Evolutionary conservation across 345 rosid genomes (phyloP).

Genomic region (Gynandropsis gynandra): DNA sequence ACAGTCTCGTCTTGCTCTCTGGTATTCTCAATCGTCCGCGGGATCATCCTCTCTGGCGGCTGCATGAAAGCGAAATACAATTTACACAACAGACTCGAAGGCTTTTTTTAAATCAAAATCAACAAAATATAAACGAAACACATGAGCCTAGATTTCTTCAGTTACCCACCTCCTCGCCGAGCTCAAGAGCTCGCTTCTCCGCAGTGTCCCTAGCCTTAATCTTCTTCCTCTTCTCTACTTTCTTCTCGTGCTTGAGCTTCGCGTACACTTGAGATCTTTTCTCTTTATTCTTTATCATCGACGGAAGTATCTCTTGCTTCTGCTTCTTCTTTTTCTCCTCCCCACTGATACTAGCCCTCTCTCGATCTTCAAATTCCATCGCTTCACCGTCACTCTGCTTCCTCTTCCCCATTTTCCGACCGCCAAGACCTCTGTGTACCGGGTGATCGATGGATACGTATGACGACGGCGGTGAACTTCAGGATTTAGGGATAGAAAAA

Average conservation of each 20-base stretch:
- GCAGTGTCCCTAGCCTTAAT: slow-evolving; percentile 67
- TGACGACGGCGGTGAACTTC: too few relatives aligned
- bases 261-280: slow-evolving; percentile 76
- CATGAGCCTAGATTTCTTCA: background rate
- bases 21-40: slow-evolving; percentile 88
- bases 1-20: slow-evolving; percentile 85
- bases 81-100: too few relatives aligned
- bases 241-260: slow-evolving; percentile 74
- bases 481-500: too few relatives aligned
- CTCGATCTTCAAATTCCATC: slow-evolving; percentile 21
- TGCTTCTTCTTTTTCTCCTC: slow-evolving; percentile 31
- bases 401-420: slow-evolving; percentile 44
- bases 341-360: slow-evolving; percentile 11
- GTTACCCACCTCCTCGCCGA: slow-evolving; percentile 75
- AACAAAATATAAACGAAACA: background rate
- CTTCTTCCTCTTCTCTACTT: slow-evolving; percentile 83
- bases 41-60: slow-evolving; percentile 64
- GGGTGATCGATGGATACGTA: too few relatives aligned
- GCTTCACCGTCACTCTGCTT: slow-evolving; percentile 33
- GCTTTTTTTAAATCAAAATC: background rate
- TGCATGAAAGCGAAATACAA: slow-evolving; percentile 25
- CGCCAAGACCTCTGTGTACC: too few relatives aligned
- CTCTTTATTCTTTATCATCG: slow-evolving; percentile 87
- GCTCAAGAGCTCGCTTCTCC: slow-evolving; percentile 72
- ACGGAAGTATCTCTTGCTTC: slow-evolving; percentile 51